These are phyloP conservation scores for Juncus inflexus DNA, from an alignment of 176 grass and related monocot species.

Conservation along the genomic window DNA sequence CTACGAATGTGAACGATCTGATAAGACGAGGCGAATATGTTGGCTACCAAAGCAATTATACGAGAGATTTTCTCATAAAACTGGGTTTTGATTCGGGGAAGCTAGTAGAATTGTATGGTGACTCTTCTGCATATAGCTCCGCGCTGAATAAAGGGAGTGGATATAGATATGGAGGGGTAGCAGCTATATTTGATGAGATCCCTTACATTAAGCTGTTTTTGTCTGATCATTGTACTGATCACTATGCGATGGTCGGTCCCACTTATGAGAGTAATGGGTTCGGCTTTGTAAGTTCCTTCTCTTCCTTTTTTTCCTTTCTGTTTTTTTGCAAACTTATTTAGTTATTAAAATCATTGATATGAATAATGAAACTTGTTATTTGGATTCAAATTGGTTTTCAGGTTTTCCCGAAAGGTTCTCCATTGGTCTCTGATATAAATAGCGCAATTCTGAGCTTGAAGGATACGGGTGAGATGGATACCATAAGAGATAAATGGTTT, in stretches of 20 bases:
- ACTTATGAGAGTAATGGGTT: slow-evolving; percentile 52
- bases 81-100: slow-evolving; percentile 40
- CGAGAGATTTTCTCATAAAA: slow-evolving; percentile 25
- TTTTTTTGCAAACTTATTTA: background rate
- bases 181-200: slow-evolving; percentile 39
- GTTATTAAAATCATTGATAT: background rate
- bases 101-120: slow-evolving; percentile 12
- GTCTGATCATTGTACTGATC: slow-evolving; percentile 32
- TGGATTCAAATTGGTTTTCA: background rate
- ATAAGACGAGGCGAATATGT: slow-evolving; percentile 35
- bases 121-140: too few species aligned
- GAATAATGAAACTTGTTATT: background rate
- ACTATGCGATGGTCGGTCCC: slow-evolving; percentile 48
- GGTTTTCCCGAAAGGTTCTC: slow-evolving; percentile 58
- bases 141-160: slow-evolving; percentile 16
- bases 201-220: slow-evolving; percentile 58
- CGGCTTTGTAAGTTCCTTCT: slow-evolving; percentile 45
- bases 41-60: slow-evolving; percentile 34
- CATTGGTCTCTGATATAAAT: slow-evolving; percentile 57
- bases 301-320: background rate
- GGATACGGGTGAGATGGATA: slow-evolving; percentile 42
- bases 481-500: slow-evolving; percentile 68
- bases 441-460: slow-evolving; percentile 61
- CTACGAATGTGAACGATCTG: slow-evolving; percentile 39
- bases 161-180: slow-evolving; percentile 37